These are phyloP conservation scores for Toxicodendron radicans DNA, from an alignment of 345 rosid genomes.

Conservation along the genomic window DNA sequence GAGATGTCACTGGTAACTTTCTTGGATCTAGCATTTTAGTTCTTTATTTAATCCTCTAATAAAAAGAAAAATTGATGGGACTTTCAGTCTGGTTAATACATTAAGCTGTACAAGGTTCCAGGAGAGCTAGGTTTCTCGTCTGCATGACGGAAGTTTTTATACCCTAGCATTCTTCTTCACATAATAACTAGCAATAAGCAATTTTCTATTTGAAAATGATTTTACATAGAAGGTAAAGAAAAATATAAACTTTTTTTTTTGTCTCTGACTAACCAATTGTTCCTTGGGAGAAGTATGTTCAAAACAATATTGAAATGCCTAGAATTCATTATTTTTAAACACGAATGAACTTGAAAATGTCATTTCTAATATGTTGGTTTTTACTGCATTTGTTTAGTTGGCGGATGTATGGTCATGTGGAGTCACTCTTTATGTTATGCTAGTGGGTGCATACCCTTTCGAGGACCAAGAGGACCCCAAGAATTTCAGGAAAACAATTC, in stretches of 20 bases:
- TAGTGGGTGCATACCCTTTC: slow-evolving; percentile 93
- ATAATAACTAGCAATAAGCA: background rate
- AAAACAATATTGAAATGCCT: background rate
- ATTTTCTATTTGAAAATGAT: background rate
- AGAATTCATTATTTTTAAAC: background rate
- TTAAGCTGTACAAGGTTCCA: background rate
- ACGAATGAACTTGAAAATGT: background rate
- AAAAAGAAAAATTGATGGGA: background rate
- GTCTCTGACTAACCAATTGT: background rate
- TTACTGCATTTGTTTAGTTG: slow-evolving; percentile 37
- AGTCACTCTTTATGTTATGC: slow-evolving; percentile 91
- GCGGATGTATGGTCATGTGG: slow-evolving; percentile 99
- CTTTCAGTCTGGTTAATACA: background rate
- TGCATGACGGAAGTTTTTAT: background rate
- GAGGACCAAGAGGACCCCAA: slow-evolving; percentile 88
- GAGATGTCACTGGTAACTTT: background rate
- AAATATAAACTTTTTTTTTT: background rate
- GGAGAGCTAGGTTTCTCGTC: background rate
- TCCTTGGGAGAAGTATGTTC: background rate
- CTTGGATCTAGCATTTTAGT: background rate
- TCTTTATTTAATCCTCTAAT: background rate
- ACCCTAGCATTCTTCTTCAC: background rate
- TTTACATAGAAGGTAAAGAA: background rate
- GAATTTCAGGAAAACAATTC: slow-evolving; percentile 89
- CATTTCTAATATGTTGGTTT: background rate